Evolutionary conservation across 257 asterid species (phyloP), one percentile per base, ranked within the genome.

Genomic region (Henckelia pumila): DNA sequence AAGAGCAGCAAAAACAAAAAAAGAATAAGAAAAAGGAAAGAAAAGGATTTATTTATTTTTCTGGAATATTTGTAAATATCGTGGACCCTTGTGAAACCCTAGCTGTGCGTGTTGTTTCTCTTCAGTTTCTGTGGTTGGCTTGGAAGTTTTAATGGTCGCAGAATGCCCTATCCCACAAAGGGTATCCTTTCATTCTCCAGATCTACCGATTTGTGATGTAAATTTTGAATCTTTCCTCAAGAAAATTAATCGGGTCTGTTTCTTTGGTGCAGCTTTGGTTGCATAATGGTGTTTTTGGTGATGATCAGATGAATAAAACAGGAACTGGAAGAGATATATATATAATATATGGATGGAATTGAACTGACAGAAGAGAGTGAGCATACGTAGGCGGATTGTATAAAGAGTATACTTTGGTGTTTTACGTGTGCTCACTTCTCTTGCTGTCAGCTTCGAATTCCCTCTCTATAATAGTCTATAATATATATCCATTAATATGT

Each of bases 321-420:
- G n/a, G n/a, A n/a, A n/a, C n/a, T n/a, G n/a, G n/a, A n/a, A n/a
- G n/a, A n/a, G n/a, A n/a, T n/a, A n/a, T n/a, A n/a, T n/a, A n/a
- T n/a, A n/a, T n/a, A n/a, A n/a, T n/a, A n/a, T n/a, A 32, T 35
- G 29, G 79, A 68, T 71, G 76, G 72, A 47, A 59, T 56, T 8
- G 60, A 28, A 20, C 75, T 82, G 87, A 82, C 87, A 79, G 87
- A 82, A 77, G 83, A 82, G 87, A 82, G 87, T 79, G 87, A 79
- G 87, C 87, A 82, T 72, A 77, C 75, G 83, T 79, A 72, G 81
- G 67, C 81, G 75, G 75, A 77, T 74, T 74, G 84, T 82, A 76
- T 74, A 77, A 6, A 72, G 6, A 33, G 47, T 67, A 73, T 81
- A 64, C 71, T 24, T 59, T 76, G 63, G 75, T 60, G n/a, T 59